Conservation (phyloP, 805 yeast species). For the Saturnispora mendoncae region DNA sequence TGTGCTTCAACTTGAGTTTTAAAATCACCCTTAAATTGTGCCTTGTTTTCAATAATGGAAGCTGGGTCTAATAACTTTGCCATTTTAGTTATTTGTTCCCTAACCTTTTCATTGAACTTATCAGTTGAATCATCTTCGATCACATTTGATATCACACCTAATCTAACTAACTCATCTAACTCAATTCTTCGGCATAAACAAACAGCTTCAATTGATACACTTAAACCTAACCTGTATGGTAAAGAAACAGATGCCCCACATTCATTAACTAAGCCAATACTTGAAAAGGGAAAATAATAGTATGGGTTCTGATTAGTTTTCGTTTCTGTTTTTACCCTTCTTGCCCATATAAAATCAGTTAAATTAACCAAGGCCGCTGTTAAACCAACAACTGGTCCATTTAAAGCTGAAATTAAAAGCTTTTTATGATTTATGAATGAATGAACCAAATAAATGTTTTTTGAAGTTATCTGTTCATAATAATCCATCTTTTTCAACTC, state of each 20-base stretch:
- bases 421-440: constrained; percentile 64
- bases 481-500: constrained; percentile 18
- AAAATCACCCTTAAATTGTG: constrained; percentile 30
- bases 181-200: constrained; percentile 57
- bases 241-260: constrained; percentile 68
- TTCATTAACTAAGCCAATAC: constrained; percentile 75
- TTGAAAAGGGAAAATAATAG: constrained; percentile 69
- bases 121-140: constrained; percentile 32
- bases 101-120: constrained; percentile 36
- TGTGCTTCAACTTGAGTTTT: constrained; percentile 35
- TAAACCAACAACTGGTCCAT: constrained; percentile 84
- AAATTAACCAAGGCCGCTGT: constrained; percentile 65
- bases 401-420: constrained; percentile 61
- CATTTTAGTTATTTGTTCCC: constrained; percentile 27
- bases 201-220: constrained; percentile 64
- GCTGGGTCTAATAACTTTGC: constrained; percentile 38
- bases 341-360: constrained; percentile 66
- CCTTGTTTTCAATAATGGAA: constrained; percentile 38
- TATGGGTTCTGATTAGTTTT: constrained; percentile 19
- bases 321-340: not conserved
- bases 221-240: constrained; percentile 61
- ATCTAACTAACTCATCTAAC: constrained; percentile 45
- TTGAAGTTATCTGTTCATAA: constrained; percentile 36
- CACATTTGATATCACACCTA: constrained; percentile 56
- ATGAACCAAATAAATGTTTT: constrained; percentile 62